Conservation (phyloP, 2,329 filamentous ascomycete species). For the Scleromitrula shiraiana region DNA sequence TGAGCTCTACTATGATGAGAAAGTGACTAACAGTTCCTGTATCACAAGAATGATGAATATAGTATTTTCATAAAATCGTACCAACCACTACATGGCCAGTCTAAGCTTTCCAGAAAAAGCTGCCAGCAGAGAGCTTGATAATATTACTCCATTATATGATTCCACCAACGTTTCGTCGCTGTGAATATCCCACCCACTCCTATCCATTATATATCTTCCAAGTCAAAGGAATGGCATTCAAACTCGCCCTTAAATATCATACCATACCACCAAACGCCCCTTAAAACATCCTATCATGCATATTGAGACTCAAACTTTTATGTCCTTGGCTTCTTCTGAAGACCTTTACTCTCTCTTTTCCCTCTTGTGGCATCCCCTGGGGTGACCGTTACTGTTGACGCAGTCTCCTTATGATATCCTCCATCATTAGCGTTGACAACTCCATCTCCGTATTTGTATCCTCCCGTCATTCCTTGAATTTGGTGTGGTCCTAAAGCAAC, state of each 20-base stretch:
- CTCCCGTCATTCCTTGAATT: conserved; percentile 26
- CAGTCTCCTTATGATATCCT: conserved; percentile 16
- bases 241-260: conserved; percentile 1
- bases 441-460: conserved; percentile 19
- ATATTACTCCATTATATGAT: neutral
- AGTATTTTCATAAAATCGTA: neutral
- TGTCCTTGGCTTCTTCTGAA: conserved; percentile 14
- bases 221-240: neutral
- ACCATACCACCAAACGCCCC: neutral
- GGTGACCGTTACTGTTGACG: conserved; percentile 7
- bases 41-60: neutral
- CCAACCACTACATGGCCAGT: neutral
- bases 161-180: neutral
- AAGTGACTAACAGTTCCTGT: neutral
- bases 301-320: conserved; percentile 3
- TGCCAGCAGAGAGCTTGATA: neutral
- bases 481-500: conserved; percentile 33
- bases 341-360: conserved; percentile 16
- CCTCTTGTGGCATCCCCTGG: conserved; percentile 10
- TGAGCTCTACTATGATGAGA: neutral
- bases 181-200: conserved; percentile 2
- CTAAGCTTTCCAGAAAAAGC: neutral
- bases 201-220: conserved; percentile 3
- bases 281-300: neutral
- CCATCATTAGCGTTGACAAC: conserved; percentile 9